Percentiles rank a stretch among this genome's conserved stretches.
These are phyloP conservation scores for Phytophthora fragariaefolia DNA, from an alignment of 352 stramenopile species.

Conservation along the genomic window DNA sequence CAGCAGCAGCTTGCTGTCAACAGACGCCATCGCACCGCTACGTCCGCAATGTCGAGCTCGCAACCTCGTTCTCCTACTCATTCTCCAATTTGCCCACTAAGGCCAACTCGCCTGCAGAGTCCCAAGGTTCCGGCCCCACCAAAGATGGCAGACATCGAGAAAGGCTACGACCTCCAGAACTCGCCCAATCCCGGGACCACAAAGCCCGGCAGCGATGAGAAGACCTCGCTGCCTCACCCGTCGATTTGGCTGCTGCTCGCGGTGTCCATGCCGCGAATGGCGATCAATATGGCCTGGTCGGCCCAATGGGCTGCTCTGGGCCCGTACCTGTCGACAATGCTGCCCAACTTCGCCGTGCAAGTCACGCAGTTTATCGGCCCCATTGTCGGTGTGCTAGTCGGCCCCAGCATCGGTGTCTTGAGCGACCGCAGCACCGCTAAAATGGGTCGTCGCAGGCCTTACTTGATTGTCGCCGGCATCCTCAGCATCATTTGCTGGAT, in stretches of 20 bases:
- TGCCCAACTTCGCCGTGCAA: conserved; percentile 54
- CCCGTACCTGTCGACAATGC: conserved; percentile 58
- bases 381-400: conserved; percentile 57
- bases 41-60: too few relatives aligned
- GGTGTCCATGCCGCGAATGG: conserved; percentile 61
- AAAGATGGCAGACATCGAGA: conserved; percentile 35
- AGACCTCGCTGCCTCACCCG: conserved; percentile 27
- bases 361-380: conserved; percentile 63
- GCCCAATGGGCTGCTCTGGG: conserved; percentile 65
- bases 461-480: conserved; percentile 48
- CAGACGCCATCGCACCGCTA: background rate
- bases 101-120: background rate
- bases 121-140: conserved; percentile 12
- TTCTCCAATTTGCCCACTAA: conserved; percentile 37
- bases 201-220: conserved; percentile 15
- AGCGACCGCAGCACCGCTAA: conserved; percentile 54
- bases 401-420: conserved; percentile 55
- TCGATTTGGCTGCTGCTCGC: conserved; percentile 58
- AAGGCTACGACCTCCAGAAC: conserved; percentile 37
- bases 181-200: conserved; percentile 28
- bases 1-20: background rate
- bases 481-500: conserved; percentile 60
- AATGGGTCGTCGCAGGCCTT: conserved; percentile 49
- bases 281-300: conserved; percentile 70
- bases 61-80: conserved; percentile 5